A percentile compares a stretch with the other conserved stretches of the same genome.
Conservation (phyloP, 2,329 filamentous ascomycete genomes). For the Plectosphaerella sp. region DNA sequence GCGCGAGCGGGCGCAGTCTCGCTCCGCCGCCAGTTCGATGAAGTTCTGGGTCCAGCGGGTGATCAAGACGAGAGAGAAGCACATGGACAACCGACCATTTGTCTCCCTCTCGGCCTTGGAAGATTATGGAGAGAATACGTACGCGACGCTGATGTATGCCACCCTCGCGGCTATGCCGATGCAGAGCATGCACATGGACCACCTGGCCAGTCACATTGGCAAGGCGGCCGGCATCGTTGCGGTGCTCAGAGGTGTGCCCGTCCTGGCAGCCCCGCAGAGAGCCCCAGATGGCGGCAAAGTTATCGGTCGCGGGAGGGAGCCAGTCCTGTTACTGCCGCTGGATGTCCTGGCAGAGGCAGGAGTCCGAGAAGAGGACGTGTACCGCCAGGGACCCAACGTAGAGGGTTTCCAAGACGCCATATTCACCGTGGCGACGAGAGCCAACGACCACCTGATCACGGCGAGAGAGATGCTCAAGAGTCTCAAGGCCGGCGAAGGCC, state of each 20-base stretch:
- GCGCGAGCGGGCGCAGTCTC: slow-evolving; percentile 28
- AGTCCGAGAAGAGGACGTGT: slow-evolving; percentile 84
- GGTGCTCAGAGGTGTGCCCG: slow-evolving; percentile 78
- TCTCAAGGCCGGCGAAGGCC: slow-evolving; percentile 65
- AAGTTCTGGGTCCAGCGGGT: slow-evolving; percentile 74
- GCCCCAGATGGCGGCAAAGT: slow-evolving; percentile 30
- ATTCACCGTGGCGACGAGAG: slow-evolving; percentile 86
- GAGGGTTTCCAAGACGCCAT: slow-evolving; percentile 82
- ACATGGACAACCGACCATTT: slow-evolving; percentile 81
- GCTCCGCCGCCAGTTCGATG: slow-evolving; percentile 39
- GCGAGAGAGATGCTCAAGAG: slow-evolving; percentile 87
- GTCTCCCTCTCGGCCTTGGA: slow-evolving; percentile 70
- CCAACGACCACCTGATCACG: slow-evolving; percentile 93
- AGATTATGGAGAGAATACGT: slow-evolving; percentile 89
- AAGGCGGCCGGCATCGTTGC: slow-evolving; percentile 89
- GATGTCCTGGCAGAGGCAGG: slow-evolving; percentile 83
- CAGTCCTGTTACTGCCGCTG: slow-evolving; percentile 71
- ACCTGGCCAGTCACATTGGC: slow-evolving; percentile 90
- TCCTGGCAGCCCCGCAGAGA: slow-evolving; percentile 73
- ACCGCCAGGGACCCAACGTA: slow-evolving; percentile 73
- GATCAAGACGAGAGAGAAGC: slow-evolving; percentile 75
- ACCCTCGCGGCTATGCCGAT: slow-evolving; percentile 76
- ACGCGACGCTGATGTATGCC: slow-evolving; percentile 87
- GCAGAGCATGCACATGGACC: slow-evolving; percentile 79
- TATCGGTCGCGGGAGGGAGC: slow-evolving; percentile 27